A percentile compares a stretch with the other conserved stretches of the same genome.
These are phyloP conservation scores for Hypoxylon sp. DNA, from an alignment of 2,329 filamentous ascomycete species.

Conservation along the genomic window DNA sequence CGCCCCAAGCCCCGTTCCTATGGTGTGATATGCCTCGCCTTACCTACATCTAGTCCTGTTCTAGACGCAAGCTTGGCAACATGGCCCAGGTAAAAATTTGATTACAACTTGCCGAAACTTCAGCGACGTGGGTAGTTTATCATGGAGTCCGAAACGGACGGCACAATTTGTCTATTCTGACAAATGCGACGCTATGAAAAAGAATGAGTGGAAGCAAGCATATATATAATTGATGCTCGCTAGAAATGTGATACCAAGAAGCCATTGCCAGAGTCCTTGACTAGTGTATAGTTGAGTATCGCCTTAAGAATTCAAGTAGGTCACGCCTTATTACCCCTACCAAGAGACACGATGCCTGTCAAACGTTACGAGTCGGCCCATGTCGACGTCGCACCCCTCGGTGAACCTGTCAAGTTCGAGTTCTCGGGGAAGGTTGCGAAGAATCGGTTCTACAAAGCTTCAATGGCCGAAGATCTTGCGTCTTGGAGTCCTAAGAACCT, in stretches of 20 bases:
- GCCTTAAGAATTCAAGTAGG: not conserved
- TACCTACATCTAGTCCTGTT: not conserved
- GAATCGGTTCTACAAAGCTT: slow-evolving; percentile 77
- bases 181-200: slow-evolving; percentile 5
- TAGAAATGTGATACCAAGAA: not conserved
- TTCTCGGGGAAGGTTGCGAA: slow-evolving; percentile 70
- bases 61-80: not conserved
- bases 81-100: not conserved
- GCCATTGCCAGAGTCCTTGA: not conserved
- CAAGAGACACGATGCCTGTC: slow-evolving; percentile 37
- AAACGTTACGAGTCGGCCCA: slow-evolving; percentile 43
- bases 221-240: slow-evolving; percentile 8
- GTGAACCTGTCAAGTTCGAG: slow-evolving; percentile 62
- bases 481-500: slow-evolving; percentile 70
- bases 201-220: not conserved
- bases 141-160: slow-evolving; percentile 8
- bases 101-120: not conserved
- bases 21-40: not conserved
- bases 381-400: slow-evolving; percentile 57
- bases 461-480: slow-evolving; percentile 76
- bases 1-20: not conserved
- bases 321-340: not conserved
- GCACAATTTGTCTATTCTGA: not conserved
- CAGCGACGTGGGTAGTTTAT: not conserved
- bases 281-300: not conserved